Percentiles rank a stretch among this genome's conserved stretches.
Conservation (phyloP, 2,329 filamentous ascomycete genomes). For the Aspergillus sp. region DNA sequence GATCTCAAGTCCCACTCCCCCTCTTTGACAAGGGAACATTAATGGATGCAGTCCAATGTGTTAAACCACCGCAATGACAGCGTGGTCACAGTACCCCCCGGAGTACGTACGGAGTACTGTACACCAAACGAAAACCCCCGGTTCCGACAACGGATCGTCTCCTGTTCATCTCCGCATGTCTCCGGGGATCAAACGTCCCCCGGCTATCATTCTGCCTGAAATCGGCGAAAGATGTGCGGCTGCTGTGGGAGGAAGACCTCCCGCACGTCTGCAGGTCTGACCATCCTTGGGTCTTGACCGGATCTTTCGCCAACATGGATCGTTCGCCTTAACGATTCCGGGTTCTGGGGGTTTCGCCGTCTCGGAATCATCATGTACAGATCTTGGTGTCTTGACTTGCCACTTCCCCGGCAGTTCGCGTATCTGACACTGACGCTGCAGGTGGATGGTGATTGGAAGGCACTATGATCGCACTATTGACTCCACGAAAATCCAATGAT, state of each 20-base stretch:
- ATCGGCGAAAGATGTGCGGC: neutral
- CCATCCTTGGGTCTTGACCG: neutral
- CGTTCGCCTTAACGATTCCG: too few species aligned
- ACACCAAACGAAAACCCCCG: neutral
- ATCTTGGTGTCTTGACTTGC: neutral
- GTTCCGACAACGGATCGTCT: neutral
- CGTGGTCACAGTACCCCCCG: too few species aligned
- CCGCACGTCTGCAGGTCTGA: neutral
- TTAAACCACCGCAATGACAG: too few species aligned
- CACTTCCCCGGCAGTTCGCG: conserved; percentile 9
- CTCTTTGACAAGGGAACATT: neutral
- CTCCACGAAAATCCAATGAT: neutral
- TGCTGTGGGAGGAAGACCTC: neutral
- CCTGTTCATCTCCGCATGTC: neutral
- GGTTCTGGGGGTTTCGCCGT: neutral
- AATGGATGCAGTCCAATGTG: too few species aligned
- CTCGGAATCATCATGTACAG: neutral
- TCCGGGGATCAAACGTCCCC: neutral
- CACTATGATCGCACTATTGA: too few species aligned
- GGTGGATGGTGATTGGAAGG: too few species aligned
- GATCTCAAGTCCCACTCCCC: neutral
- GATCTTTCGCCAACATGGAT: neutral
- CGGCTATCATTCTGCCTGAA: neutral
- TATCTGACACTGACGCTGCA: neutral
- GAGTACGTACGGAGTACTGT: too few species aligned